Evolutionary conservation across 2,329 filamentous ascomycete genomes (phyloP).

Genomic region (Hypoxylon rubiginosum): DNA sequence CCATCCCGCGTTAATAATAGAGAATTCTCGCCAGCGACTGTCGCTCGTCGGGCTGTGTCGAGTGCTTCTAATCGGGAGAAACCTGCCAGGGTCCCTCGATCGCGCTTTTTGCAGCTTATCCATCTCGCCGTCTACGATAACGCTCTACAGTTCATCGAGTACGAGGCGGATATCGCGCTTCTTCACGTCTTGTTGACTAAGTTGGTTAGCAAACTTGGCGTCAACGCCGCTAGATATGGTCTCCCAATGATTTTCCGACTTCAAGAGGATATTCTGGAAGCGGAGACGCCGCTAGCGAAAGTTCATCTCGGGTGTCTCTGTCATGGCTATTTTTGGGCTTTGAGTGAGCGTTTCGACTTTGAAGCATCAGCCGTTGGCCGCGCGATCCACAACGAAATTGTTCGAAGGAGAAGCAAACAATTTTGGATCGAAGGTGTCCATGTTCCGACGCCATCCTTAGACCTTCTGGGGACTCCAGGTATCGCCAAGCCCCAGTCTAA

Average conservation of each 20-base stretch:
- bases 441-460: slow-evolving; percentile 75
- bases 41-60: slow-evolving; percentile 75
- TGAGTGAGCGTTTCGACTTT: slow-evolving; percentile 83
- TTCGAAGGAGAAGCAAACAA: slow-evolving; percentile 77
- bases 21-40: slow-evolving; percentile 58
- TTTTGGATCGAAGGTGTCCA: slow-evolving; percentile 84
- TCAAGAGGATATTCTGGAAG: slow-evolving; percentile 83
- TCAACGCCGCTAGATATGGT: slow-evolving; percentile 83
- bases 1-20: slow-evolving; percentile 59
- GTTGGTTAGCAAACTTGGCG: slow-evolving; percentile 81
- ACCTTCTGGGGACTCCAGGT: slow-evolving; percentile 70
- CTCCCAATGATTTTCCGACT: slow-evolving; percentile 90
- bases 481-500: slow-evolving; percentile 58
- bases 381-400: slow-evolving; percentile 81
- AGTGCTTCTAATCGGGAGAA: slow-evolving; percentile 74
- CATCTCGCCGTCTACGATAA: slow-evolving; percentile 93
- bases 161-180: slow-evolving; percentile 80
- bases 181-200: slow-evolving; percentile 82
- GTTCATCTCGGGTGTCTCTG: slow-evolving; percentile 86
- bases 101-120: slow-evolving; percentile 84
- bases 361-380: slow-evolving; percentile 77
- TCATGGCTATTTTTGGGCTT: slow-evolving; percentile 88
- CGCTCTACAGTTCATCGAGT: slow-evolving; percentile 78
- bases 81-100: slow-evolving; percentile 64
- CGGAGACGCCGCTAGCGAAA: slow-evolving; percentile 76